Evolutionary conservation across 306 rosid species (phyloP).

Genomic region (Cotoneaster glaucophyllus): DNA sequence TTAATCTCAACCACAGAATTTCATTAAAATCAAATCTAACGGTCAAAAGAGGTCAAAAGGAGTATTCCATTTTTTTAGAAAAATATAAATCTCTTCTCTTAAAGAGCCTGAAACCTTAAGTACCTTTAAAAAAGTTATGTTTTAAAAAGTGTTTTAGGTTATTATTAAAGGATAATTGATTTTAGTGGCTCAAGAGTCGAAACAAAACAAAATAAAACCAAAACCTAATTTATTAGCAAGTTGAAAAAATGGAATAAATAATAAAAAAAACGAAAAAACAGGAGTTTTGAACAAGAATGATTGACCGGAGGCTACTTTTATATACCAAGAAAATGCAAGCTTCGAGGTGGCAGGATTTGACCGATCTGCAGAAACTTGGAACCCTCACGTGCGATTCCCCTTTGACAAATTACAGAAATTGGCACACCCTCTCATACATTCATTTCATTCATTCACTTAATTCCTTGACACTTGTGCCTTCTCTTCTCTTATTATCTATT

Average conservation of each 20-base stretch:
- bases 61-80: too few relatives aligned
- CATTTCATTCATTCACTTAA: background rate
- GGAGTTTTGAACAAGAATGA: conserved; percentile 13
- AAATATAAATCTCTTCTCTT: too few relatives aligned
- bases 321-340: conserved; percentile 26
- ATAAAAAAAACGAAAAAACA: background rate
- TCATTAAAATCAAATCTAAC: too few relatives aligned
- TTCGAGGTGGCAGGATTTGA: conserved; percentile 40
- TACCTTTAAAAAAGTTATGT: background rate
- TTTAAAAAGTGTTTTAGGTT: background rate
- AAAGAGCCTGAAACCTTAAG: too few relatives aligned
- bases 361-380: conserved; percentile 11
- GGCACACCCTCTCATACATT: background rate
- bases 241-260: background rate
- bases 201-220: background rate
- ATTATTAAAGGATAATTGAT: background rate
- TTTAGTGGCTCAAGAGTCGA: background rate
- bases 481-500: background rate
- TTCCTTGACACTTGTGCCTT: conserved; percentile 10
- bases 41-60: too few relatives aligned
- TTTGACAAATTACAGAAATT: conserved; percentile 13
- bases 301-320: conserved; percentile 11
- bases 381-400: conserved; percentile 35
- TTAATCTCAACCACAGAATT: too few relatives aligned
- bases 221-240: background rate